phyloP scores from a whole-genome alignment of 2,329 filamentous ascomycete species.

The Exophiala lecanii-corni region DNA sequence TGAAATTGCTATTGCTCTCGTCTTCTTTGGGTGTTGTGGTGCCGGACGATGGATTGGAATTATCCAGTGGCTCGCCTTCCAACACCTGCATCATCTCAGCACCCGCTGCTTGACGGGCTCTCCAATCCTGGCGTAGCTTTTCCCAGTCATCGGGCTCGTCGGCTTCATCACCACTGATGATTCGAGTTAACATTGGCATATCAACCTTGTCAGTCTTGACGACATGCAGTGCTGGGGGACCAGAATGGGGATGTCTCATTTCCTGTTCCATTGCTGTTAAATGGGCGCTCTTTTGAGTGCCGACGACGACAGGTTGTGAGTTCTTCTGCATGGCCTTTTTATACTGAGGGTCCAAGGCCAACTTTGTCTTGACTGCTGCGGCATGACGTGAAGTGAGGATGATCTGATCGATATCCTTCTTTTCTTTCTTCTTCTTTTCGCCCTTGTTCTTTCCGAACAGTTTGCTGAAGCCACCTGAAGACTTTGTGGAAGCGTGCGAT shows the following conservation, averaged over 20 bases:
- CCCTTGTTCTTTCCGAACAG: conserved; percentile 11
- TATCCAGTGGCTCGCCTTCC: conserved; percentile 12
- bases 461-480: conserved; percentile 6
- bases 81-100: conserved; percentile 12
- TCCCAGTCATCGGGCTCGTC: conserved; percentile 23
- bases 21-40: conserved; percentile 7
- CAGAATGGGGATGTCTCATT: conserved; percentile 22
- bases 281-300: conserved; percentile 10
- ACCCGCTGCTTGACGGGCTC: conserved; percentile 8
- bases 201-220: conserved; percentile 8
- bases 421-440: conserved; percentile 11
- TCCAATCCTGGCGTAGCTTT: conserved; percentile 18
- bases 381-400: conserved; percentile 12
- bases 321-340: conserved; percentile 4
- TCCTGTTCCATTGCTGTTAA: conserved; percentile 17
- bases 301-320: neutral
- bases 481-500: conserved; percentile 4
- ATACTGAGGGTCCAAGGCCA: conserved; percentile 10
- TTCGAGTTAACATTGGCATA: conserved; percentile 17
- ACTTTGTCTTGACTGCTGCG: conserved; percentile 13
- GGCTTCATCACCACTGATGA: conserved; percentile 22
- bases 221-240: conserved; percentile 16
- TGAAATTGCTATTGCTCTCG: neutral
- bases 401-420: conserved; percentile 10
- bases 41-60: conserved; percentile 2